Conservation (phyloP, 2,329 filamentous ascomycete genomes). For the Apiospora aurea region DNA sequence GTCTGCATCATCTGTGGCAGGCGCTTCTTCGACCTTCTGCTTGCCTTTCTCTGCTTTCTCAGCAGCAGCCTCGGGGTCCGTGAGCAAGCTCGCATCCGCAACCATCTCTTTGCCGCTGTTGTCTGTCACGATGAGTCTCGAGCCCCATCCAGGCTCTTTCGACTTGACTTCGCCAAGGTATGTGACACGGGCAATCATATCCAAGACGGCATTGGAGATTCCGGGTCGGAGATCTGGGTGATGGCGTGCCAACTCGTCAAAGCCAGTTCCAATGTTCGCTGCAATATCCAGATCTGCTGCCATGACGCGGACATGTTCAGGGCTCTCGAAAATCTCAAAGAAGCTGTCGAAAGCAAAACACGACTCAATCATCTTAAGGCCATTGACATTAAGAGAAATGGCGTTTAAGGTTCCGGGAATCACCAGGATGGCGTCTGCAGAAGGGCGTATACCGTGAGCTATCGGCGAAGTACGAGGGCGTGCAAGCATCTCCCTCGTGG, state of each 20-base stretch:
- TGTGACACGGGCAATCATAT: constrained; percentile 85
- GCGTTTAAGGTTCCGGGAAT: constrained; percentile 90
- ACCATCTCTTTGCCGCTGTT: constrained; percentile 64
- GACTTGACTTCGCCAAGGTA: constrained; percentile 77
- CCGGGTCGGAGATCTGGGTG: constrained; percentile 83
- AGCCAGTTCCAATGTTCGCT: constrained; percentile 77
- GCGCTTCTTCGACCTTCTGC: constrained; percentile 36
- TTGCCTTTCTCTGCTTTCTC: constrained; percentile 49
- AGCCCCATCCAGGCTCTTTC: constrained; percentile 73
- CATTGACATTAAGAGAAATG: constrained; percentile 88
- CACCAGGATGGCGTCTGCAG: constrained; percentile 84
- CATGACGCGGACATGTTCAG: constrained; percentile 85
- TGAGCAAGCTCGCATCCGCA: constrained; percentile 54
- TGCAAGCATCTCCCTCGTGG: constrained; percentile 57
- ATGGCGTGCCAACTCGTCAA: constrained; percentile 94
- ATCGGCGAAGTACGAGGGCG: constrained; percentile 52
- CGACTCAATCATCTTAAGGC: constrained; percentile 85
- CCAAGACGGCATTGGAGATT: constrained; percentile 84
- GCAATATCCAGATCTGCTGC: constrained; percentile 75
- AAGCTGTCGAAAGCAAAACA: constrained; percentile 86
- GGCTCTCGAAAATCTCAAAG: constrained; percentile 96
- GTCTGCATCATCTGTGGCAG: constrained; percentile 53
- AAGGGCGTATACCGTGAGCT: constrained; percentile 81
- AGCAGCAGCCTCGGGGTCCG: constrained; percentile 33
- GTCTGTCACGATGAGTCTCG: constrained; percentile 75